Conservation (phyloP, 768 basidiomycete genomes). For the Phallus indusiatus region DNA sequence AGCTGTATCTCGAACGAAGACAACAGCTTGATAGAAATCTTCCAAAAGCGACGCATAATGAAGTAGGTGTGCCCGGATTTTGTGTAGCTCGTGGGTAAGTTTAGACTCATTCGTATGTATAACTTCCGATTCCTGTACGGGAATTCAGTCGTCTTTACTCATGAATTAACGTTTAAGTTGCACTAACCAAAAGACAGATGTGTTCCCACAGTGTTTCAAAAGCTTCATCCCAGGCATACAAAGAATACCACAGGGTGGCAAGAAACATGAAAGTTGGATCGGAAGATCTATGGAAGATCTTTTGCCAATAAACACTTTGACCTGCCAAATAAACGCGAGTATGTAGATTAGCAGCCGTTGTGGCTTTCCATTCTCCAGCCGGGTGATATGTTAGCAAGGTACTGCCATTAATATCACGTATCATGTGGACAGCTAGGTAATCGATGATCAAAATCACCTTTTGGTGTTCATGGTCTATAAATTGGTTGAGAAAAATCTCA, state of each 20-base stretch:
- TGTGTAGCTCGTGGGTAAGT: constrained; percentile 45
- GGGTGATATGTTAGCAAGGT: constrained; percentile 37
- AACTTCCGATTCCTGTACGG: constrained; percentile 21
- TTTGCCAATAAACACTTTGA: constrained; percentile 10
- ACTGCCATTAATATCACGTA: constrained; percentile 16
- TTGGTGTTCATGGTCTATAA: not conserved
- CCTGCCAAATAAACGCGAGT: constrained; percentile 9
- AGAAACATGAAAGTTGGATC: constrained; percentile 11
- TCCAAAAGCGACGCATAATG: constrained; percentile 45
- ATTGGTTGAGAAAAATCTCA: not conserved
- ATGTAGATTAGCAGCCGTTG: constrained; percentile 5
- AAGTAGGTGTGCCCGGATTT: constrained; percentile 48
- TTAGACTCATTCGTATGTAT: constrained; percentile 15
- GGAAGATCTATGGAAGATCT: constrained; percentile 1
- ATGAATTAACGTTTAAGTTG: not conserved
- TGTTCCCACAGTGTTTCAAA: constrained; percentile 9
- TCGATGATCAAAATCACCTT: not conserved
- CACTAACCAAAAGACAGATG: constrained; percentile 4
- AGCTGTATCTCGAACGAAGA: constrained; percentile 36
- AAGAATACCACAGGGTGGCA: constrained; percentile 9
- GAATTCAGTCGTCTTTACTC: not conserved
- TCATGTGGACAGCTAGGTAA: constrained; percentile 5
- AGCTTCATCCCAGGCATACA: constrained; percentile 13
- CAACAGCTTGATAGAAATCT: constrained; percentile 42
- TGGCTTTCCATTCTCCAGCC: constrained; percentile 8